Evolutionary conservation across 2,329 filamentous ascomycete genomes (phyloP), one percentile per base, ranked within the genome.

Genomic region (Epicoccum nigrum): DNA sequence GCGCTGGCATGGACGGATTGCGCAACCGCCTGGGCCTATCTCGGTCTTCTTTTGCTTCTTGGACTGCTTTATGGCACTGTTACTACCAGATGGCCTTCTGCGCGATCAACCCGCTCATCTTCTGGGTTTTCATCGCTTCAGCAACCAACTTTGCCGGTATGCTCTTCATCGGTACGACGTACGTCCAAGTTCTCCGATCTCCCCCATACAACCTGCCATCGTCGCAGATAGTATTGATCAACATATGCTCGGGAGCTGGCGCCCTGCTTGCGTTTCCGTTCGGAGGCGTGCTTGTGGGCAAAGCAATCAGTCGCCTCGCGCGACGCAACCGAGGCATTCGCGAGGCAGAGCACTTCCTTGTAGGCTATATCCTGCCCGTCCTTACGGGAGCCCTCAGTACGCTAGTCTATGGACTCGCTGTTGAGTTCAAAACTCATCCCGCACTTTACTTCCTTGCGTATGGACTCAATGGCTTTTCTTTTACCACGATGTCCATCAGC

Each of bases 311-410:
- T 7, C 51, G 51, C 7, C 56, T 71, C 1, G 50, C 62, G 7
- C 55, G 51, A 23, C 61, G 64, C 15, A 70, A 71, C 32, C 51
- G 54, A 12, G 68, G 68, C 12, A 60, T 69, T 1, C 58, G 59
- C 1, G 68, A 71, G 51, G 67, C 68, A 1, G 68, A 71, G 39
- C 68, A 71, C 39, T 68, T 65, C 25, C 64, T 71, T 19, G 38
- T 71, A 30, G 58, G 49, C 9, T 64, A 65, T 54, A 60, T 70
- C 16, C 39, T 65, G 1, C 65, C 68, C 3, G 59, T 70, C 19
- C 11, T 67, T 13, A 52, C 60, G 1, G 67, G 66, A 7, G 47
- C 50, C 1, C 31, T 63, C 3, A 64, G 60, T 42, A 64, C 66
- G 0, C 31, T 66, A 0, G 15, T 70, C 12, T 70, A 67, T 28